phyloP scores from a whole-genome alignment of 1,284 basidiomycete genomes.

The Meripilus lineatus region DNA sequence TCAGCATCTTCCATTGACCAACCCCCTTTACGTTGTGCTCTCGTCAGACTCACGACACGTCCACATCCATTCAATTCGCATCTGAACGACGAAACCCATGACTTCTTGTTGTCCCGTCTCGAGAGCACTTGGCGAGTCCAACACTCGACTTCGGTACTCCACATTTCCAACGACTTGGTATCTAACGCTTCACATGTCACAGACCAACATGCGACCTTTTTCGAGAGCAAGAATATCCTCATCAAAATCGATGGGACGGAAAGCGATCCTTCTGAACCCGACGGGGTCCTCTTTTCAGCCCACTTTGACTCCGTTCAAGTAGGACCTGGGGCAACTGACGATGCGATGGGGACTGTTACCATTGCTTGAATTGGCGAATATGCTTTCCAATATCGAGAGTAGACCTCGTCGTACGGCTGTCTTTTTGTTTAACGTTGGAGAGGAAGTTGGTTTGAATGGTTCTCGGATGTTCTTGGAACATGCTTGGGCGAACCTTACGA shows the following conservation, averaged over 20 bases:
- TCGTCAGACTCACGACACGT: constrained; percentile 50
- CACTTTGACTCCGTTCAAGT: constrained; percentile 80
- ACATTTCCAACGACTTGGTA: constrained; percentile 49
- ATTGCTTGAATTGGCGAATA: constrained; percentile 60
- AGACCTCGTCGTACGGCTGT: constrained; percentile 56
- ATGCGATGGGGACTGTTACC: constrained; percentile 69
- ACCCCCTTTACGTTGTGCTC: constrained; percentile 4
- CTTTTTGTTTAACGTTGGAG: constrained; percentile 81
- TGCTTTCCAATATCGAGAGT: constrained; percentile 38
- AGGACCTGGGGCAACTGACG: constrained; percentile 69
- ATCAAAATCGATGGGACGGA: constrained; percentile 60
- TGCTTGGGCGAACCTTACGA: constrained; percentile 62
- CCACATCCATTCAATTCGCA: constrained; percentile 77
- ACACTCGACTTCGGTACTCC: constrained; percentile 38
- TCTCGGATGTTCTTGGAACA: constrained; percentile 63
- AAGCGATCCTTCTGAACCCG: constrained; percentile 17
- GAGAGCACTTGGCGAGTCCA: constrained; percentile 42
- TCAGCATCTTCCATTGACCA: background rate
- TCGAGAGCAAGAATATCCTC: constrained; percentile 69
- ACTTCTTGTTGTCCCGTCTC: constrained; percentile 54
- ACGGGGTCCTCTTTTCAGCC: constrained; percentile 69
- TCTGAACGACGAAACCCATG: constrained; percentile 62
- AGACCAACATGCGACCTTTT: constrained; percentile 41
- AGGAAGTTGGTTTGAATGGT: constrained; percentile 71
- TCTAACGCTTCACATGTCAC: constrained; percentile 53